Percentiles rank a stretch among this genome's conserved stretches.
phyloP scores from a whole-genome alignment of 2,329 filamentous ascomycete genomes.

The Aspergillus caelatus region DNA sequence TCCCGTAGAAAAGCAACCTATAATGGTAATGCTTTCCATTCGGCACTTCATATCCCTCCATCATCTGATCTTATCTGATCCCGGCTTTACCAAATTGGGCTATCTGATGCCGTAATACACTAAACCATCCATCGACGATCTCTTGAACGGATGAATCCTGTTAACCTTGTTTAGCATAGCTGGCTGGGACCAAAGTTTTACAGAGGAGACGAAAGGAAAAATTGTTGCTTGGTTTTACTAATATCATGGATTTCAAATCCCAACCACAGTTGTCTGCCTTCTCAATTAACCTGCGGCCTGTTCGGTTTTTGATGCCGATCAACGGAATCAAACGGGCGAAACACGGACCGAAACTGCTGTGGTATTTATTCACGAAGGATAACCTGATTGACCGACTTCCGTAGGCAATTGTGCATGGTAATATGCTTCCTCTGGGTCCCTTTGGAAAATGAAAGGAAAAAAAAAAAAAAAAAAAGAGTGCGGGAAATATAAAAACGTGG shows the following conservation, averaged over 20 bases:
- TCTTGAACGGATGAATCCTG: background rate
- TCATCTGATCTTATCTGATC: constrained; percentile 33
- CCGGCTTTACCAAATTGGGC: constrained; percentile 17
- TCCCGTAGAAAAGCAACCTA: background rate
- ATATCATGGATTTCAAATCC: constrained; percentile 8
- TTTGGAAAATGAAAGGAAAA: too few species aligned
- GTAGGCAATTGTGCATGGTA: background rate
- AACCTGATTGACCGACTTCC: constrained; percentile 13
- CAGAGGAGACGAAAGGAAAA: constrained; percentile 6
- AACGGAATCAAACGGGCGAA: constrained; percentile 18
- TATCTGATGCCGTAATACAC: constrained; percentile 14
- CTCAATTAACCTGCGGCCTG: background rate
- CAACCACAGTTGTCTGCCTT: background rate
- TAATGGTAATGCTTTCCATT: constrained; percentile 3
- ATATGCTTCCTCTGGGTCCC: background rate
- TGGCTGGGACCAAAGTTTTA: constrained; percentile 3
- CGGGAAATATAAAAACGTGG: background rate
- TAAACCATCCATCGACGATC: constrained; percentile 11
- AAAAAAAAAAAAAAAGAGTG: background rate
- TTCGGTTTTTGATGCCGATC: constrained; percentile 14
- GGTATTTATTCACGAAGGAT: background rate
- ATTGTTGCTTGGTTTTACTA: constrained; percentile 11
- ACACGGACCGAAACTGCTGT: constrained; percentile 7
- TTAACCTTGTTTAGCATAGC: constrained; percentile 9
- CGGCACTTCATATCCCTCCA: constrained; percentile 16